These are phyloP conservation scores for Fusarium sp. DNA, from an alignment of 2,329 filamentous ascomycete species.

Conservation along the genomic window DNA sequence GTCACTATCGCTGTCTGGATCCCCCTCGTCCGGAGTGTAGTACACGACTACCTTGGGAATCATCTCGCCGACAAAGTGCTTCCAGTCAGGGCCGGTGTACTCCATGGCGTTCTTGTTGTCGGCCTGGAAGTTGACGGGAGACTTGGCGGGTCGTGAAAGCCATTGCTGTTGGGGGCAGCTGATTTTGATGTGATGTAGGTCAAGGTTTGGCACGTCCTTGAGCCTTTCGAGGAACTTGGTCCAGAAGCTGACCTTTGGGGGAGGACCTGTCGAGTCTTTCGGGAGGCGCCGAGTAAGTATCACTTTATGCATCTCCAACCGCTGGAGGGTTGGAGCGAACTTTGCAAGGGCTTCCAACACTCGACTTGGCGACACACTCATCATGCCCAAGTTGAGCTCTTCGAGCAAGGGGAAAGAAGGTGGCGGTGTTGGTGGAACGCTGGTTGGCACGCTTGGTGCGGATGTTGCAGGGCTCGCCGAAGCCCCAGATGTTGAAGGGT, in stretches of 20 bases:
- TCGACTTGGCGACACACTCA: constrained; percentile 43
- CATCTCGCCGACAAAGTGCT: constrained; percentile 49
- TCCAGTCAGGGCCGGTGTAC: constrained; percentile 53
- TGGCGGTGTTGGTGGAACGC: constrained; percentile 16
- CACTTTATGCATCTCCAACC: constrained; percentile 61
- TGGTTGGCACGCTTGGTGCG: not conserved
- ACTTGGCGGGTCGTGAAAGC: constrained; percentile 14
- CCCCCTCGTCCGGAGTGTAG: constrained; percentile 22
- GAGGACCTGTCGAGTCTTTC: not conserved
- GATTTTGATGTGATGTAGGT: constrained; percentile 50
- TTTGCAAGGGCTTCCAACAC: constrained; percentile 55
- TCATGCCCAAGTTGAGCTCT: constrained; percentile 59
- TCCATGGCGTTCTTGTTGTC: constrained; percentile 11
- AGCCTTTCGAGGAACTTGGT: constrained; percentile 52
- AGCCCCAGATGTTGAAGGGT: not conserved
- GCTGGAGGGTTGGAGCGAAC: constrained; percentile 57
- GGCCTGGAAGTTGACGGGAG: constrained; percentile 25
- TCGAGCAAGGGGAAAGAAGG: constrained; percentile 51
- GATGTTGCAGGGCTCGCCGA: constrained; percentile 4
- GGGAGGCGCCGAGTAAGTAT: constrained; percentile 39
- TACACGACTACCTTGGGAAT: constrained; percentile 33
- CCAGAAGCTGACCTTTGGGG: constrained; percentile 53
- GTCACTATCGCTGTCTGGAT: constrained; percentile 30
- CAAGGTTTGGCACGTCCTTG: constrained; percentile 45
- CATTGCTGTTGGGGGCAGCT: constrained; percentile 46